phyloP scores from a whole-genome alignment of 192 early-diverging fungal genomes.

The Backusella luteola region DNA sequence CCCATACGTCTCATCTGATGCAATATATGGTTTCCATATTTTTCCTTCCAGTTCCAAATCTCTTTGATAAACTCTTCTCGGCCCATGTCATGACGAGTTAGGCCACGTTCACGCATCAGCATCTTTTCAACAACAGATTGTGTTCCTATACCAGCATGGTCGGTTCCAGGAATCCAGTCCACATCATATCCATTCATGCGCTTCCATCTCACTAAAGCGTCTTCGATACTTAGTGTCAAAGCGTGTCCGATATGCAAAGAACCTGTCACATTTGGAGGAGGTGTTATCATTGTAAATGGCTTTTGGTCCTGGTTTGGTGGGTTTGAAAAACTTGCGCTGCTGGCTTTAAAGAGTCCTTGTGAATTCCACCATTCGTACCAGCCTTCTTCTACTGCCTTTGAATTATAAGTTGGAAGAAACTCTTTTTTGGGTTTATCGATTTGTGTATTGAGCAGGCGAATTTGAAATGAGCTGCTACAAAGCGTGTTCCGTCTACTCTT shows the following conservation, averaged over 20 bases:
- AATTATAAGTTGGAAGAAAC: slow-evolving; percentile 9
- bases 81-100: slow-evolving; percentile 81
- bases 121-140: slow-evolving; percentile 95
- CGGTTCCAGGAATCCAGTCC: slow-evolving; percentile 92
- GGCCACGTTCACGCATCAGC: slow-evolving; percentile 64
- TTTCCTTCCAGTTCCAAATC: slow-evolving; percentile 86
- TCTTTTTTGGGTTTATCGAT: slow-evolving; percentile 15
- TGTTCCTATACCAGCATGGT: slow-evolving; percentile 97
- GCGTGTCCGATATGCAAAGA: slow-evolving; percentile 94
- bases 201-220: slow-evolving; percentile 72
- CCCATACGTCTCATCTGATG: slow-evolving; percentile 81
- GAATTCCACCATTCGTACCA: slow-evolving; percentile 98
- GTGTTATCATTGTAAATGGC: slow-evolving; percentile 84
- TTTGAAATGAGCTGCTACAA: not conserved
- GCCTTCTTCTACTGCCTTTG: slow-evolving; percentile 70
- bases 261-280: slow-evolving; percentile 97
- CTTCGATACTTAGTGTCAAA: slow-evolving; percentile 87
- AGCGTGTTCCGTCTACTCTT: not conserved
- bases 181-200: slow-evolving; percentile 91
- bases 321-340: slow-evolving; percentile 29
- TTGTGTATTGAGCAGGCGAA: not conserved
- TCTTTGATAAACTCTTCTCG: slow-evolving; percentile 80
- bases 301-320: slow-evolving; percentile 24
- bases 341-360: slow-evolving; percentile 51
- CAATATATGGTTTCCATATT: slow-evolving; percentile 78